phyloP scores from a whole-genome alignment of 163 green algal species.

The Prototheca cutis region DNA sequence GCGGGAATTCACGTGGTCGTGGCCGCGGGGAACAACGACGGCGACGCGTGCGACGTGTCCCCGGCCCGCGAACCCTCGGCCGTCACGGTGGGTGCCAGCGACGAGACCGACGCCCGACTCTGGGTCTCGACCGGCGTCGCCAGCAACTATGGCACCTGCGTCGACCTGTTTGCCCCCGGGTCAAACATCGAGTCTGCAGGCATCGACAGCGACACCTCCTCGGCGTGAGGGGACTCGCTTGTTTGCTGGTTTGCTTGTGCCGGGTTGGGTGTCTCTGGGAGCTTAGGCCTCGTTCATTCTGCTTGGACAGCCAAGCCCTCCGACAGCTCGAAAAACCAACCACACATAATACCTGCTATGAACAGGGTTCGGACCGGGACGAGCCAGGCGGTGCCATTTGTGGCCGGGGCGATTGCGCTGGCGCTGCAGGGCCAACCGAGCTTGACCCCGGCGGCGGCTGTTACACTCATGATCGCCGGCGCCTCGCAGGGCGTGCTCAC shows the following conservation, averaged over 20 bases:
- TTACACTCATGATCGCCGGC: neutral
- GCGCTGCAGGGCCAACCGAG: constrained; percentile 37
- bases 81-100: constrained; percentile 27
- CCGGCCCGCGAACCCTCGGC: constrained; percentile 34
- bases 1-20: constrained; percentile 29
- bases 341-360: neutral
- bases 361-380: constrained; percentile 27
- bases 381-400: constrained; percentile 46
- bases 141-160: constrained; percentile 46
- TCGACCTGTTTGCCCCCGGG: constrained; percentile 62
- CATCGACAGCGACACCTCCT: constrained; percentile 20
- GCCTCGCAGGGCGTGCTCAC: constrained; percentile 6
- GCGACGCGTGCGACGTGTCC: constrained; percentile 43
- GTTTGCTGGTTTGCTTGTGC: neutral
- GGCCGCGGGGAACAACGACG: constrained; percentile 42
- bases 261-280: neutral
- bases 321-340: neutral
- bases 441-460: constrained; percentile 2
- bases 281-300: neutral
- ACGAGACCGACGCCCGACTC: constrained; percentile 19
- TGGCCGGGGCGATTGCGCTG: constrained; percentile 45
- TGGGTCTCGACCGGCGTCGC: constrained; percentile 22
- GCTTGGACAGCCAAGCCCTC: neutral
- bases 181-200: constrained; percentile 41
- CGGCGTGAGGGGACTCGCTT: constrained; percentile 5